Base-by-base conservation (phyloP, 2,329 filamentous ascomycete species). In the Gnomoniopsis smithogilvyi region DNA sequence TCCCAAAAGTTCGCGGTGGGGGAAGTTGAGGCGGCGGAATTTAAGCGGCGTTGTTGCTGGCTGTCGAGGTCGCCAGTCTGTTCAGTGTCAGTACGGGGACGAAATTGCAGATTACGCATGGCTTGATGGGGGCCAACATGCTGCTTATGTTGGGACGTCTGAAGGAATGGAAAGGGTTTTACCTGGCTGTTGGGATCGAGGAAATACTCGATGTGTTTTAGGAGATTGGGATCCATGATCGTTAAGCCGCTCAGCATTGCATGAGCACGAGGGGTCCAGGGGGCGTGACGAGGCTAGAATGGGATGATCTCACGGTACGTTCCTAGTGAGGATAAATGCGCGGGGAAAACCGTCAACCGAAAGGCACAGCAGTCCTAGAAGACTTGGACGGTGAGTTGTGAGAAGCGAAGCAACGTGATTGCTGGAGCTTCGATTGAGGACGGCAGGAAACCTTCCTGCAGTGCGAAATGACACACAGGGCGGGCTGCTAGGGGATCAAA, bases 201-300 rank as follows among this genome's bases (percentile, higher is more conserved):
- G 65, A 76, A 76, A 66, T 72, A 76, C 64, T 73, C 73, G 61
- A 75, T 67, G 47, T 74, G 69, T 67, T 66, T 72, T 43, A 74
- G 65, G 15, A 74, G 67, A 54, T 74, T 70, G 24, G 69, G 66
- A 65, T 76, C 73, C 74, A 76, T 76, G 49, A 56, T 66, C 58
- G 43, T 22, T 57, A 51, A 56, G 51, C 54, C 33, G 33, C 45
- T 52, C 53, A 45, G 36, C 60, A 62, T 60, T 36, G 50, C 60
- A 56, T 50, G 52, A 60, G 48, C 30, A 59, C 38, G 41, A 49
- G 47, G 51, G 47, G 24, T 21, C 7, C 19, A n/a, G 21, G 21
- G 45, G 54, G 24, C 45, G 41, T 17, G 30, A 43, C 46, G 46
- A 38, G 45, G 12, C 21, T 36, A n/a, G 6, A 34, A 49, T 54